Percentiles rank a stretch among this genome's conserved stretches.
These are phyloP conservation scores for Didymosphaeria variabile DNA, from an alignment of 2,329 filamentous ascomycete genomes.

Conservation along the genomic window DNA sequence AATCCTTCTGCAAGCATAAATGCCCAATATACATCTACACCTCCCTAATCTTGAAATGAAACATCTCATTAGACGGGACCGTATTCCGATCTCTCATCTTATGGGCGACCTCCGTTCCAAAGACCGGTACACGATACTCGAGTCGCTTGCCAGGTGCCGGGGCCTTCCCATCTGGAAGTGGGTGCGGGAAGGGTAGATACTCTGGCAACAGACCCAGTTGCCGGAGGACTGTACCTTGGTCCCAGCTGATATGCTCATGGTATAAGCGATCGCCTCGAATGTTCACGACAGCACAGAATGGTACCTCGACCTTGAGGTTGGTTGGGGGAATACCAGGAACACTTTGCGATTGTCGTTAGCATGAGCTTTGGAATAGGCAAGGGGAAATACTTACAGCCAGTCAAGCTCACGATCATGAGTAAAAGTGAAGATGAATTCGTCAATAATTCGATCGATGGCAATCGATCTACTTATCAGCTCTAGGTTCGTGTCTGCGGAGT, in stretches of 20 bases:
- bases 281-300: too few species aligned
- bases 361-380: not conserved
- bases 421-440: constrained; percentile 37
- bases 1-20: not conserved
- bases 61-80: constrained; percentile 65
- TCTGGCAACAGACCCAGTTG: constrained; percentile 70
- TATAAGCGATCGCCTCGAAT: too few species aligned
- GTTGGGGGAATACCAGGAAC: too few species aligned
- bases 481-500: too few species aligned
- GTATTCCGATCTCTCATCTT: constrained; percentile 59
- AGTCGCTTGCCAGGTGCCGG: constrained; percentile 52
- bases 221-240: constrained; percentile 17
- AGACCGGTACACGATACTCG: constrained; percentile 68
- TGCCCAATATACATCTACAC: constrained; percentile 6
- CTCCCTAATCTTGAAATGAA: constrained; percentile 48
- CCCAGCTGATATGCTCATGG: too few species aligned
- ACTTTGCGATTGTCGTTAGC: not conserved
- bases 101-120: constrained; percentile 61
- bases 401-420: constrained; percentile 32
- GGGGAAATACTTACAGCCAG: constrained; percentile 50
- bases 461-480: constrained; percentile 74
- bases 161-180: constrained; percentile 25
- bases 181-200: constrained; percentile 67
- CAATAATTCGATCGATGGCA: constrained; percentile 69
- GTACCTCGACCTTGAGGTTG: too few species aligned